Conservation (phyloP, 2,329 filamentous ascomycete species). For the Paraphaeosphaeria sporulosa region DNA sequence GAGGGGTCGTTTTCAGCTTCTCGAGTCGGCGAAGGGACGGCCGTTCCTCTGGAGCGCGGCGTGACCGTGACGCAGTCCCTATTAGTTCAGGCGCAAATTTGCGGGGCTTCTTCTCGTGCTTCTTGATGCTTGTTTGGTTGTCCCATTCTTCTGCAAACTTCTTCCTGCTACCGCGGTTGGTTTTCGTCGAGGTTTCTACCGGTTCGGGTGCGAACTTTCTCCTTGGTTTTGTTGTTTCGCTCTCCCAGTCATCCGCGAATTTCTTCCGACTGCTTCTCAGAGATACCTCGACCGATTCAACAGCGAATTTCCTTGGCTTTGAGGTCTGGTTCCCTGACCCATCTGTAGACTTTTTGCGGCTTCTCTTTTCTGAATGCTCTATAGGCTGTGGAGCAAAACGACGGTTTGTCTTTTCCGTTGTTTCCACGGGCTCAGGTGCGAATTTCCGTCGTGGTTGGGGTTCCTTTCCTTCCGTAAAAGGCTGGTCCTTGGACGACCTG, state of each 20-base stretch:
- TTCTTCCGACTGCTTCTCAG: slow-evolving; percentile 16
- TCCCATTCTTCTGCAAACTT: slow-evolving; percentile 10
- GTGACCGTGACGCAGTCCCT: slow-evolving; percentile 77
- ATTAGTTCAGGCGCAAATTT: slow-evolving; percentile 81
- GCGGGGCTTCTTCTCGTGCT: slow-evolving; percentile 30
- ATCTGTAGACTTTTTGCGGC: slow-evolving; percentile 27
- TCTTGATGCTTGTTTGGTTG: neutral
- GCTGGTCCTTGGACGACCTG: slow-evolving; percentile 59
- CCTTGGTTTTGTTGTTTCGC: neutral
- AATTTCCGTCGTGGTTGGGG: slow-evolving; percentile 58
- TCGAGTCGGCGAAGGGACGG: slow-evolving; percentile 70
- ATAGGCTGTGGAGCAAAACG: slow-evolving; percentile 52
- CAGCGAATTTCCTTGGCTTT: slow-evolving; percentile 31
- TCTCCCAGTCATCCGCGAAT: slow-evolving; percentile 2
- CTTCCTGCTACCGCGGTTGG: slow-evolving; percentile 14
- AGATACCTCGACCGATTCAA: slow-evolving; percentile 26
- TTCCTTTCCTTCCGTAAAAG: slow-evolving; percentile 7
- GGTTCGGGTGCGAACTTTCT: slow-evolving; percentile 13
- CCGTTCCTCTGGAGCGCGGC: slow-evolving; percentile 69
- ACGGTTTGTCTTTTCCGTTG: slow-evolving; percentile 62
- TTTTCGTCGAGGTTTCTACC: slow-evolving; percentile 11
- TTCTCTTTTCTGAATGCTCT: slow-evolving; percentile 44
- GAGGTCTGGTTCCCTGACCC: slow-evolving; percentile 36
- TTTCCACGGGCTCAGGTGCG: slow-evolving; percentile 74
- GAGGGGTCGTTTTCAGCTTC: slow-evolving; percentile 75